Conservation (phyloP, 371 early-diverging fungal genomes). For the Globomyces sp. region DNA sequence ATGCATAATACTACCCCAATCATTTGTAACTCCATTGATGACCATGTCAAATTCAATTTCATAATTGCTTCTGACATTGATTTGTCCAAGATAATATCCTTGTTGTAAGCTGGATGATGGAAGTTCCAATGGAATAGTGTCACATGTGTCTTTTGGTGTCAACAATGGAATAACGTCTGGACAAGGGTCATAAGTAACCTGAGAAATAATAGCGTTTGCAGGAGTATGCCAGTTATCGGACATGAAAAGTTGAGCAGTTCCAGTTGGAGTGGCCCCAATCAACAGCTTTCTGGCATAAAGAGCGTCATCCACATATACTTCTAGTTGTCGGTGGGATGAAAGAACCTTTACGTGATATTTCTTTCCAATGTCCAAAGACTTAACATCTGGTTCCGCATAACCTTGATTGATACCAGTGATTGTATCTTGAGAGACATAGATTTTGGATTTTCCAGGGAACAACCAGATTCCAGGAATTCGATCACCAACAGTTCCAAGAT, state of each 20-base stretch:
- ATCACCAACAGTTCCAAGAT: neutral
- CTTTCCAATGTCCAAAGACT: too few species aligned
- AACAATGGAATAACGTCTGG: too few species aligned
- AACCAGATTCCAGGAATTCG: slow-evolving; percentile 8
- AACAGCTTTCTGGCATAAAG: too few species aligned
- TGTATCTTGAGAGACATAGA: too few species aligned
- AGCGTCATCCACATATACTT: too few species aligned
- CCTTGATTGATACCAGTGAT: too few species aligned
- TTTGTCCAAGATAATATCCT: slow-evolving; percentile 3
- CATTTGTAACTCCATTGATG: neutral
- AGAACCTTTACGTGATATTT: too few species aligned
- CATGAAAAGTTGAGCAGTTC: neutral
- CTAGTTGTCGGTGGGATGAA: too few species aligned
- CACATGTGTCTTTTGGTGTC: neutral
- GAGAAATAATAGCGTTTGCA: neutral
- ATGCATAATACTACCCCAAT: neutral
- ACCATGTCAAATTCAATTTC: neutral
- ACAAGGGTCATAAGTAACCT: neutral
- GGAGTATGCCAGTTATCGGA: slow-evolving; percentile 1
- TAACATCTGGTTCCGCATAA: too few species aligned
- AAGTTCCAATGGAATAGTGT: neutral
- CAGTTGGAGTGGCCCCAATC: neutral
- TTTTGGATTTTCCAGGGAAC: neutral
- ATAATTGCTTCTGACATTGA: neutral
- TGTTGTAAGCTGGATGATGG: too few species aligned